A percentile compares a stretch with the other conserved stretches of the same genome.
phyloP scores from a whole-genome alignment of 495 filamentous ascomycete genomes.

The Entonaema liquescens region DNA sequence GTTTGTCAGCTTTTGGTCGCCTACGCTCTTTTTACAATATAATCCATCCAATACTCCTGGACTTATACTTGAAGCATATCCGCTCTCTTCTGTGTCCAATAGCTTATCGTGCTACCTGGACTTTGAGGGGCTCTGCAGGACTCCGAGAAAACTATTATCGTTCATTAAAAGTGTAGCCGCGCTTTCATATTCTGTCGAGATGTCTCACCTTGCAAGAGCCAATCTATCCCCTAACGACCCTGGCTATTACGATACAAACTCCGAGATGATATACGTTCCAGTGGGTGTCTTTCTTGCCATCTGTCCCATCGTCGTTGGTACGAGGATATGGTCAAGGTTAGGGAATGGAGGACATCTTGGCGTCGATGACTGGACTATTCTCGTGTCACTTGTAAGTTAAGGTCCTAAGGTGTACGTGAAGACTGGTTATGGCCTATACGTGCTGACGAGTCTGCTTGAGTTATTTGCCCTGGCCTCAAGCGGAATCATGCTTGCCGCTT shows the following conservation, averaged over 20 bases:
- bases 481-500: conserved; percentile 45
- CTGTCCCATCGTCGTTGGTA: conserved; percentile 38
- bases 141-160: background rate
- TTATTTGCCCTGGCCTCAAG: conserved; percentile 35
- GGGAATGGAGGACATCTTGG: conserved; percentile 39
- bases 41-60: no score
- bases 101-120: background rate
- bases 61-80: background rate
- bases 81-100: background rate
- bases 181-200: background rate
- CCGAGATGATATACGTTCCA: conserved; percentile 37
- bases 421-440: background rate
- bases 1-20: no score
- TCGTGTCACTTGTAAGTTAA: conserved; percentile 42
- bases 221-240: background rate
- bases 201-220: conserved; percentile 3
- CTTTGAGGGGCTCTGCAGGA: background rate
- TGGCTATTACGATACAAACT: conserved; percentile 24
- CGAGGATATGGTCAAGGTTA: conserved; percentile 41
- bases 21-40: no score
- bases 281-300: conserved; percentile 40
- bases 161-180: background rate
- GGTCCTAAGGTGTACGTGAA: background rate
- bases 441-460: conserved; percentile 12
- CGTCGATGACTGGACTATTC: conserved; percentile 44